phyloP scores from a whole-genome alignment of 176 grass and related monocot genomes.

The Juncus effusus region DNA sequence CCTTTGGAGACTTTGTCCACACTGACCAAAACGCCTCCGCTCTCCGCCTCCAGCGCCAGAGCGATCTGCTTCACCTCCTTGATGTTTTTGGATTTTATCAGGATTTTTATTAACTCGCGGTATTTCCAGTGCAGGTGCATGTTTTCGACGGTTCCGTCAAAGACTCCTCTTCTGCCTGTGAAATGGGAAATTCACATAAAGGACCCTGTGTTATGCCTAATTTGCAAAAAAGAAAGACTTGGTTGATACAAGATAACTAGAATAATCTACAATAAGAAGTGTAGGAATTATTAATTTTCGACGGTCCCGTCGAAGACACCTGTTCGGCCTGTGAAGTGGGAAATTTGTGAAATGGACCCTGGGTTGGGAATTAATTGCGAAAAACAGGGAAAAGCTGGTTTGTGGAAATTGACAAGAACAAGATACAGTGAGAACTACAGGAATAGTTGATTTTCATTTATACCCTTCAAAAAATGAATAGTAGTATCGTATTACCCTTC shows the following conservation, averaged over 20 bases:
- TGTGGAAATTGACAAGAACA: too few species aligned
- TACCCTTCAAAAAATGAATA: too few species aligned
- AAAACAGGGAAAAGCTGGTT: too few species aligned
- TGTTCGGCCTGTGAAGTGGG: constrained; percentile 71
- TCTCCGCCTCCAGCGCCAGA: constrained; percentile 84
- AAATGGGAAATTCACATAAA: not conserved
- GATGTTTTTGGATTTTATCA: constrained; percentile 71
- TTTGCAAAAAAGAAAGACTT: not conserved
- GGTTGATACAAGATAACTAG: too few species aligned
- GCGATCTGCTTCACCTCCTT: constrained; percentile 62
- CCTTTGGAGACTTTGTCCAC: constrained; percentile 96
- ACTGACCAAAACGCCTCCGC: constrained; percentile 71
- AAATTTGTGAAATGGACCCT: too few species aligned
- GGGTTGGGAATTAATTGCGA: too few species aligned
- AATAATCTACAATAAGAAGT: too few species aligned
- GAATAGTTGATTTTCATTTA: too few species aligned
- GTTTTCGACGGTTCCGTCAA: constrained; percentile 90
- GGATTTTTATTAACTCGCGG: constrained; percentile 82
- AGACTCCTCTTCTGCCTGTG: constrained; percentile 91
- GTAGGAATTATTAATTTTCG: too few species aligned
- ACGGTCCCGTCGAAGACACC: constrained; percentile 93
- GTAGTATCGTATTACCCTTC: too few species aligned
- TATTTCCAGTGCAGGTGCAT: constrained; percentile 99
- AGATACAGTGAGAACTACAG: too few species aligned
- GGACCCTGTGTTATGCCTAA: not conserved